A percentile compares a stretch with the other conserved stretches of the same genome.
phyloP scores from a whole-genome alignment of 495 filamentous ascomycete species.

The Aspergillus conjunctus region DNA sequence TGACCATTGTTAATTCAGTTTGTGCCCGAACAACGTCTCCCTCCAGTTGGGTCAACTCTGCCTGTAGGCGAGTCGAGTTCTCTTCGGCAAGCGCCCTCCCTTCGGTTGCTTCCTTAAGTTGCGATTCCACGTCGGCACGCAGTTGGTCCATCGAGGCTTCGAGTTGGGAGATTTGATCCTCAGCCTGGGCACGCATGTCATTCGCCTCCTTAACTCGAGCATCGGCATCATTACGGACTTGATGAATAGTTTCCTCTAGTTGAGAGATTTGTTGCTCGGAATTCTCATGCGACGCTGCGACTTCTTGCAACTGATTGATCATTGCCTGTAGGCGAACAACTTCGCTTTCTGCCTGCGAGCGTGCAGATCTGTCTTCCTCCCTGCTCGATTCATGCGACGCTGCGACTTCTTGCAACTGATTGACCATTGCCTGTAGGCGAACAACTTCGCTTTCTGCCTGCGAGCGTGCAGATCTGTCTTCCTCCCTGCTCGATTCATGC shows the following conservation, averaged over 20 bases:
- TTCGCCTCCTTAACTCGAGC: conserved; percentile 31
- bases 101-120: conserved; percentile 32
- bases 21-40: conserved; percentile 81
- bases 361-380: no score
- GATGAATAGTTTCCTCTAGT: conserved; percentile 42
- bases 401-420: no score
- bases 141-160: conserved; percentile 27
- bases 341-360: no score
- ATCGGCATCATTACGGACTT: conserved; percentile 41
- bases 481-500: no score
- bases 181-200: conserved; percentile 19
- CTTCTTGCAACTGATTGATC: conserved; percentile 29
- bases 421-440: no score
- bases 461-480: no score
- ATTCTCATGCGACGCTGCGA: conserved; percentile 32
- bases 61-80: conserved; percentile 54
- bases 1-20: conserved; percentile 88
- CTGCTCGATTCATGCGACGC: no score
- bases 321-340: conserved; percentile 26
- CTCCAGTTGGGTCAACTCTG: conserved; percentile 74
- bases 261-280: conserved; percentile 38
- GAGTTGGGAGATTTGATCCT: conserved; percentile 24
- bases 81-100: conserved; percentile 40
- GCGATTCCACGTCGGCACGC: conserved; percentile 29
- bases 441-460: no score